Conservation (phyloP, 768 basidiomycete species). For the Melanogaster broomeanus region DNA sequence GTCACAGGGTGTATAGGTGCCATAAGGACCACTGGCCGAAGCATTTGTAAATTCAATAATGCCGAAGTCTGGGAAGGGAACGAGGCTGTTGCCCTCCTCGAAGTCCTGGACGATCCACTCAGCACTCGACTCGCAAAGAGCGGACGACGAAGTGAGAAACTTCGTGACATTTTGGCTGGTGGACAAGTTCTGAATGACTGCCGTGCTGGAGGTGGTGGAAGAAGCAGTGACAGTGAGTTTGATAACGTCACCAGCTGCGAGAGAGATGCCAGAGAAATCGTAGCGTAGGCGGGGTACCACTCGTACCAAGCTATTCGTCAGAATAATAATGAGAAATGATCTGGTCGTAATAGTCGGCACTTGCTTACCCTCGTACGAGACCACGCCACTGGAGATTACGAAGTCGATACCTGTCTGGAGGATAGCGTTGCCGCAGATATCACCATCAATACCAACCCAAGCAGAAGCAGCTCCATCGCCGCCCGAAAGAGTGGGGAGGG, state of each 20-base stretch:
- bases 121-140: conserved; percentile 17
- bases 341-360: no score
- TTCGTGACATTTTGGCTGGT: conserved; percentile 5
- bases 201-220: conserved; percentile 19
- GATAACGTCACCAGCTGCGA: conserved; percentile 18
- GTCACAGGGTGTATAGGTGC: conserved; percentile 6
- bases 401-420: conserved; percentile 23
- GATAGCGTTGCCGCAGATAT: conserved; percentile 10
- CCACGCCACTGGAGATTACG: not conserved
- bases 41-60: conserved; percentile 16
- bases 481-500: conserved; percentile 14
- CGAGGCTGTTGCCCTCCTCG: not conserved
- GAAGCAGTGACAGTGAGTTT: conserved; percentile 13
- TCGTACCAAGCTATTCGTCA: conserved; percentile 22
- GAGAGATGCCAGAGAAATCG: conserved; percentile 13
- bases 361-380: conserved; percentile 15
- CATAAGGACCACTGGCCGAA: conserved; percentile 8
- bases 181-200: conserved; percentile 20
- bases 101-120: conserved; percentile 28
- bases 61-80: conserved; percentile 18
- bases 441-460: conserved; percentile 28
- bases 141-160: conserved; percentile 7
- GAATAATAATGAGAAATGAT: not conserved
- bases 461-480: conserved; percentile 11
- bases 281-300: conserved; percentile 18